phyloP scores from a whole-genome alignment of 2,329 filamentous ascomycete genomes.

The Fusarium caatingaense region DNA sequence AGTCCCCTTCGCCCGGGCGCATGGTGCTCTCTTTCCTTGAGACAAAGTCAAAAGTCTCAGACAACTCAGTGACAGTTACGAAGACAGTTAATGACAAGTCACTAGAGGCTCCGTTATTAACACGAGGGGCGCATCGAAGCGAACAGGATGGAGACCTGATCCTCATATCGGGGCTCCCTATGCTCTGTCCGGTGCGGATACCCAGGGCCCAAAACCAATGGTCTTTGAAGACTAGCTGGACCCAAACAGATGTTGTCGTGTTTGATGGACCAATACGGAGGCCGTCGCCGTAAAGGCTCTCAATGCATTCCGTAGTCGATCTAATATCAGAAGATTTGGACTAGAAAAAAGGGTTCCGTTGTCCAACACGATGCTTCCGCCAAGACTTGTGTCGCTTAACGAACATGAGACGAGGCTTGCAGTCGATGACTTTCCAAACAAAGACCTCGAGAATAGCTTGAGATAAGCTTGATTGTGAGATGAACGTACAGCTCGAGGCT shows the following conservation, averaged over 20 bases:
- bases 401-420: background rate
- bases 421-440: conserved; percentile 4
- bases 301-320: conserved; percentile 35
- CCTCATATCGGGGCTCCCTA: background rate
- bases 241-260: conserved; percentile 1
- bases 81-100: conserved; percentile 17
- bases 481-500: conserved; percentile 14
- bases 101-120: conserved; percentile 5
- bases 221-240: conserved; percentile 5
- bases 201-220: conserved; percentile 7
- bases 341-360: conserved; percentile 7
- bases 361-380: background rate
- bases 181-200: background rate
- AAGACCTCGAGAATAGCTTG: conserved; percentile 5
- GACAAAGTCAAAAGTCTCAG: conserved; percentile 14
- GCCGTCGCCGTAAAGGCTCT: background rate
- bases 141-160: conserved; percentile 18
- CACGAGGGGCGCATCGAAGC: conserved; percentile 34
- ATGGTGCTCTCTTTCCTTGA: conserved; percentile 19
- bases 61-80: conserved; percentile 1
- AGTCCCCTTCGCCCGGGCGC: conserved; percentile 22
- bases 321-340: conserved; percentile 12
- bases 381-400: conserved; percentile 15
- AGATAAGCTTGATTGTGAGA: conserved; percentile 12
- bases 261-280: conserved; percentile 13